These are phyloP conservation scores for Lodderomyces oxycetoniae DNA, from an alignment of 1,139 yeast species.

Conservation along the genomic window DNA sequence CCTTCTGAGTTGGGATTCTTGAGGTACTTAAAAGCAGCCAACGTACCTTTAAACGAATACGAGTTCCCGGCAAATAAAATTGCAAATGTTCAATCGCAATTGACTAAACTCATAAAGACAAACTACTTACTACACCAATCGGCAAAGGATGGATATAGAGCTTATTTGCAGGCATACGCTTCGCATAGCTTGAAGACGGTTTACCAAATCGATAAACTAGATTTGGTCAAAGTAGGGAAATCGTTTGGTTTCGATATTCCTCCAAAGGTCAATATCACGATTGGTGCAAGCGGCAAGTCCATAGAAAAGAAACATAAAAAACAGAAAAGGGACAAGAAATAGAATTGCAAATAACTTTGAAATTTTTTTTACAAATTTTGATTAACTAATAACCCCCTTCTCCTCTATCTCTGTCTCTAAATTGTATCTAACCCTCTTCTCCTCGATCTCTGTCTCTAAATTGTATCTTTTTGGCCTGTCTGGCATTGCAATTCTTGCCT, in stretches of 20 bases:
- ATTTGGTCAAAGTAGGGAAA: conserved; percentile 89
- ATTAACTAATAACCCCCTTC: no score
- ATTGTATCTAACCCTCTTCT: no score
- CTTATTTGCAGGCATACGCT: conserved; percentile 95
- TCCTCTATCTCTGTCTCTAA: no score
- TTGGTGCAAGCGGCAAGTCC: conserved; percentile 85
- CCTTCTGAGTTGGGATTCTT: conserved; percentile 93
- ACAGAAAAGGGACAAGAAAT: conserved; percentile 32
- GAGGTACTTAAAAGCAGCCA: conserved; percentile 91
- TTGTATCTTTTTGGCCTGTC: no score
- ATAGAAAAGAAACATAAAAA: conserved; percentile 47
- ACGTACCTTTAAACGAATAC: conserved; percentile 93
- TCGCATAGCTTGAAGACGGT: conserved; percentile 94
- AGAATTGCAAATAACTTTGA: conserved; percentile 6
- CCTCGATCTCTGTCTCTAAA: no score
- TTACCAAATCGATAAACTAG: conserved; percentile 91
- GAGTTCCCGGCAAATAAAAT: conserved; percentile 92
- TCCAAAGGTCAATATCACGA: conserved; percentile 93
- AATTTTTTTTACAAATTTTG: no score
- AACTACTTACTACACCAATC: conserved; percentile 92
- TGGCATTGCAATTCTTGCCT: no score
- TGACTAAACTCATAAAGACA: conserved; percentile 84
- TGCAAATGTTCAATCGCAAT: conserved; percentile 91
- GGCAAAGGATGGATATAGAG: conserved; percentile 96
- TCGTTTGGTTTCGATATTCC: conserved; percentile 94